Percentiles rank a stretch among this genome's conserved stretches.
Evolutionary conservation across 306 rosid genomes (phyloP).

Genomic region (Castanea mollissima): DNA sequence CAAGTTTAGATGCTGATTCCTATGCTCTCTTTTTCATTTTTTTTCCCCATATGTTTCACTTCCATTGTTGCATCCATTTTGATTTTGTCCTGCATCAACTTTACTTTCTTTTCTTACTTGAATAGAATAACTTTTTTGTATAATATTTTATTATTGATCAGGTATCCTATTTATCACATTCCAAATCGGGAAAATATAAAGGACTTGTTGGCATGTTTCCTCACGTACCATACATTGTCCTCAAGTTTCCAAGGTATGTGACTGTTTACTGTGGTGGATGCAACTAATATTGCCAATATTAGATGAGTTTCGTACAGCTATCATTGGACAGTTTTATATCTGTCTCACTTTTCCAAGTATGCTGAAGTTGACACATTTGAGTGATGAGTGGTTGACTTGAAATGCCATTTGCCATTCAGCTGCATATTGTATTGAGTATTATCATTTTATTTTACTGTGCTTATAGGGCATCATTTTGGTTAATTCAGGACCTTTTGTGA

Average conservation of each 20-base stretch:
- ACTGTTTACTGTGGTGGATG: not conserved
- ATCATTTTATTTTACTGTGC: not conserved
- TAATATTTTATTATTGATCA: slow-evolving; percentile 20
- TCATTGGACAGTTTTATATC: not conserved
- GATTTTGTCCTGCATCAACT: too few species aligned
- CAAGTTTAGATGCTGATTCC: too few species aligned
- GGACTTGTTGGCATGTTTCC: slow-evolving; percentile 73
- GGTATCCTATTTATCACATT: slow-evolving; percentile 81
- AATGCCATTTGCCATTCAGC: not conserved
- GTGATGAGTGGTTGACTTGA: not conserved
- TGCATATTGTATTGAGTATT: not conserved
- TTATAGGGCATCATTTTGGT: not conserved
- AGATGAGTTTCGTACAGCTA: not conserved
- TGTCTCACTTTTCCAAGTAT: not conserved
- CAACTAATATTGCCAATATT: not conserved
- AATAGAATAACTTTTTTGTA: not conserved
- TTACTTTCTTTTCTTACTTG: not conserved
- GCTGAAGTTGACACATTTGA: not conserved
- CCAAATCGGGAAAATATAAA: slow-evolving; percentile 56
- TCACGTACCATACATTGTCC: slow-evolving; percentile 75
- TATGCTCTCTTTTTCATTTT: too few species aligned
- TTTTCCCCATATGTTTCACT: too few species aligned
- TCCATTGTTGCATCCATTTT: too few species aligned
- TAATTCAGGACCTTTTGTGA: not conserved
- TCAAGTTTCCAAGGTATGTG: slow-evolving; percentile 72